A percentile compares a stretch with the other conserved stretches of the same genome.
Conservation (phyloP, 805 yeast species). For the Kazachstania viticola region DNA sequence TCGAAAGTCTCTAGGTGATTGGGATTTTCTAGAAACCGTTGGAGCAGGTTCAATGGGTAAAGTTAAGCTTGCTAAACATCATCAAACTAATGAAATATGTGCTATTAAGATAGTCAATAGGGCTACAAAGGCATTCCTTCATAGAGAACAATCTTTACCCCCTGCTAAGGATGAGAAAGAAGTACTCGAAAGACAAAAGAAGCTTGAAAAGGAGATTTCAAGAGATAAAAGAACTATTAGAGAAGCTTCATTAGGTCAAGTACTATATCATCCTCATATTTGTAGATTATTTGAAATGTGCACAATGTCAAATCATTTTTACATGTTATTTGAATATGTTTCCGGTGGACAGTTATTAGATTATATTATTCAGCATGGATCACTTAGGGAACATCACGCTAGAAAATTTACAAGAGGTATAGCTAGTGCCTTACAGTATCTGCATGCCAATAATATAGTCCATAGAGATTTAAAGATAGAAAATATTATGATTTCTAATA, state of each 20-base stretch:
- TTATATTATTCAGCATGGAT: slow-evolving; percentile 92
- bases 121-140: slow-evolving; percentile 70
- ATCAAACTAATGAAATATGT: slow-evolving; percentile 71
- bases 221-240: slow-evolving; percentile 87
- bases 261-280: slow-evolving; percentile 83
- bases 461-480: slow-evolving; percentile 96
- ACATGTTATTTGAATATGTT: slow-evolving; percentile 92
- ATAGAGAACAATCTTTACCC: slow-evolving; percentile 59
- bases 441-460: slow-evolving; percentile 89
- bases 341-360: slow-evolving; percentile 97
- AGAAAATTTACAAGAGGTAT: slow-evolving; percentile 91
- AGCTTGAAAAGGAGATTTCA: slow-evolving; percentile 70
- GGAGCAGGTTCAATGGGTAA: slow-evolving; percentile 99
- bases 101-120: slow-evolving; percentile 90
- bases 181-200: slow-evolving; percentile 50
- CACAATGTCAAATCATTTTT: slow-evolving; percentile 92
- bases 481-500: slow-evolving; percentile 84
- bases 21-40: slow-evolving; percentile 91
- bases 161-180: slow-evolving; percentile 48
- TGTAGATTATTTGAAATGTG: slow-evolving; percentile 89
- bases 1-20: slow-evolving; percentile 85
- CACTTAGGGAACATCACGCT: slow-evolving; percentile 86
- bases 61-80: slow-evolving; percentile 85
- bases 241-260: slow-evolving; percentile 88
- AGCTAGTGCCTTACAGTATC: slow-evolving; percentile 84